Evolutionary conservation across 805 yeast genomes (phyloP).

Genomic region (Candida sakaeoensis): DNA sequence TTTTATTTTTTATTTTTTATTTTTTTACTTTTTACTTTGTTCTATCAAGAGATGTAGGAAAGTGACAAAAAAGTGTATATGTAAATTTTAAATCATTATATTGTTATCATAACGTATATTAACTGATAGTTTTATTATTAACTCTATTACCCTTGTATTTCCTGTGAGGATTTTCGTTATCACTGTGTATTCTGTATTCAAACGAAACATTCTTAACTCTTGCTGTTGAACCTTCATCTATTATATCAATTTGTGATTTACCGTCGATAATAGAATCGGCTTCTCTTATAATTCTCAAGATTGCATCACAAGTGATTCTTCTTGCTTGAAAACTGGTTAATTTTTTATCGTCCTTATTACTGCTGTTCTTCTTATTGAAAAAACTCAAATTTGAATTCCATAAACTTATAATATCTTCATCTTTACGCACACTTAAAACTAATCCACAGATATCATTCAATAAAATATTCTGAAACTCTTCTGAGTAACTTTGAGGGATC

Average conservation of each 20-base stretch:
- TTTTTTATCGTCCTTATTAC: constrained; percentile 21
- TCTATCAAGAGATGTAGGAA: too few species aligned
- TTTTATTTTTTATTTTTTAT: too few species aligned
- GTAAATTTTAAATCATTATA: too few species aligned
- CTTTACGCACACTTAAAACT: constrained; percentile 55
- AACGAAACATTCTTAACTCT: constrained; percentile 44
- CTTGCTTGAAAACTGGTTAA: constrained; percentile 43
- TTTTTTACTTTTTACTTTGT: too few species aligned
- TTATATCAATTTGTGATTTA: constrained; percentile 24
- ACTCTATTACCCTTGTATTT: constrained; percentile 2
- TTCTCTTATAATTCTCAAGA: constrained; percentile 44
- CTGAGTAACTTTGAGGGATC: constrained; percentile 30
- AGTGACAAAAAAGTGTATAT: too few species aligned
- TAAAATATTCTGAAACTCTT: constrained; percentile 34
- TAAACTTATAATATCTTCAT: constrained; percentile 55
- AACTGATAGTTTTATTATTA: neutral
- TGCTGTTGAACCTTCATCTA: constrained; percentile 34
- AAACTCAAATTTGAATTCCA: constrained; percentile 56
- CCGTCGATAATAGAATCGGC: constrained; percentile 43
- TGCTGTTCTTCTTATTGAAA: constrained; percentile 18
- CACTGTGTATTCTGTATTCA: constrained; percentile 47
- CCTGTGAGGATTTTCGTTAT: constrained; percentile 14
- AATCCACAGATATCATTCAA: constrained; percentile 55
- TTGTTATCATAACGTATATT: neutral
- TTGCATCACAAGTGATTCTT: constrained; percentile 44